Conservation (phyloP, 2,329 filamentous ascomycete genomes). For the Lasiodiplodia citricola region DNA sequence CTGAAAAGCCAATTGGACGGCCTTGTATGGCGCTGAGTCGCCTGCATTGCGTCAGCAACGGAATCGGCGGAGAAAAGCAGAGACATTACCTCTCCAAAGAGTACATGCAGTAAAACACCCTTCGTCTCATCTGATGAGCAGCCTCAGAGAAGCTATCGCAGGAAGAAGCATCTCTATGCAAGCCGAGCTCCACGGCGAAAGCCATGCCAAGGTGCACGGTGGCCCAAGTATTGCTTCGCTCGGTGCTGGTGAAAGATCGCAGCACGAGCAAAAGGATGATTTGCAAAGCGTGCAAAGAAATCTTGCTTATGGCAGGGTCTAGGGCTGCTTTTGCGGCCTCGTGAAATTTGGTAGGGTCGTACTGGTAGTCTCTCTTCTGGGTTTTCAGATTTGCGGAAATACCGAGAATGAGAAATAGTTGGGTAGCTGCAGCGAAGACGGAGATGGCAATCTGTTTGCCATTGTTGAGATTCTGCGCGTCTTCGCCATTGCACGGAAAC, state of each 20-base stretch:
- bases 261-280: constrained; percentile 42
- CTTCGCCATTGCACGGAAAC: constrained; percentile 36
- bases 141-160: constrained; percentile 28
- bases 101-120: constrained; percentile 46
- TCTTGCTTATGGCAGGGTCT: background rate
- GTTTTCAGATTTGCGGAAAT: constrained; percentile 44
- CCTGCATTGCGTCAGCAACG: background rate
- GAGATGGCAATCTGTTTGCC: constrained; percentile 15
- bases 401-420: constrained; percentile 45
- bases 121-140: constrained; percentile 31
- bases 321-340: constrained; percentile 35
- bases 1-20: constrained; percentile 45
- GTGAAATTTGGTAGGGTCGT: constrained; percentile 43
- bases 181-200: constrained; percentile 46
- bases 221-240: constrained; percentile 44
- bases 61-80: background rate
- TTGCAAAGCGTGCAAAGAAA: constrained; percentile 30
- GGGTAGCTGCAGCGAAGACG: constrained; percentile 38
- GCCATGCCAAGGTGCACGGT: constrained; percentile 45
- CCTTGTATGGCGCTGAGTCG: constrained; percentile 40
- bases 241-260: constrained; percentile 43
- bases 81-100: constrained; percentile 40
- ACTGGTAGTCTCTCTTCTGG: constrained; percentile 42
- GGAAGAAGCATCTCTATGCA: constrained; percentile 39
- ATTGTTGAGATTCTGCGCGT: constrained; percentile 21